Conservation (phyloP, 1,284 basidiomycete genomes). For the Malassezia sympodialis region DNA sequence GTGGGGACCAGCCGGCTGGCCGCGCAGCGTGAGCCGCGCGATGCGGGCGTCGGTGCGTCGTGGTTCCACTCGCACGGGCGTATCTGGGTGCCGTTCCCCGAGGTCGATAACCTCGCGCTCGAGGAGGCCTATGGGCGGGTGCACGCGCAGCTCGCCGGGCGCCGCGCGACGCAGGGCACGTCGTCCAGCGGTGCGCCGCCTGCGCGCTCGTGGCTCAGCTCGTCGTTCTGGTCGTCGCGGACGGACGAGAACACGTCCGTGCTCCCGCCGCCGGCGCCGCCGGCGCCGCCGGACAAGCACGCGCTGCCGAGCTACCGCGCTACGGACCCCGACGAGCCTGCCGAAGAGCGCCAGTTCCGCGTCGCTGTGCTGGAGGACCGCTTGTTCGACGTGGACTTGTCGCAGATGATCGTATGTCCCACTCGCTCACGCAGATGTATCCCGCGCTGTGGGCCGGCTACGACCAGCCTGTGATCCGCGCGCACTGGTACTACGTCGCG, state of each 20-base stretch:
- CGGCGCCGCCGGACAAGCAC: conserved; percentile 7
- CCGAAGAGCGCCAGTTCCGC: conserved; percentile 19
- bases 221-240: conserved; percentile 1
- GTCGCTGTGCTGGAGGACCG: conserved; percentile 44
- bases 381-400: conserved; percentile 43
- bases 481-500: conserved; percentile 49
- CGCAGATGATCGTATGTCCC: conserved; percentile 23
- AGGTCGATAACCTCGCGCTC: conserved; percentile 29
- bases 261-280: conserved; percentile 11
- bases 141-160: conserved; percentile 17
- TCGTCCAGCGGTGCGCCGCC: background rate
- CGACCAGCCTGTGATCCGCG: conserved; percentile 41
- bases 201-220: background rate
- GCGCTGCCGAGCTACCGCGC: conserved; percentile 13
- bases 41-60: background rate
- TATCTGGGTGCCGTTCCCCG: conserved; percentile 35
- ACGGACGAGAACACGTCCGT: background rate
- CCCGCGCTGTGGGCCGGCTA: conserved; percentile 49
- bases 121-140: conserved; percentile 28
- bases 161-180: background rate
- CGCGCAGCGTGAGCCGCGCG: background rate
- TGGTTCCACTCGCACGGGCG: conserved; percentile 42
- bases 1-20: background rate
- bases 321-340: conserved; percentile 39
- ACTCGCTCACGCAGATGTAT: conserved; percentile 22